phyloP scores from a whole-genome alignment of 768 basidiomycete genomes.

The Boletus coccyginus region DNA sequence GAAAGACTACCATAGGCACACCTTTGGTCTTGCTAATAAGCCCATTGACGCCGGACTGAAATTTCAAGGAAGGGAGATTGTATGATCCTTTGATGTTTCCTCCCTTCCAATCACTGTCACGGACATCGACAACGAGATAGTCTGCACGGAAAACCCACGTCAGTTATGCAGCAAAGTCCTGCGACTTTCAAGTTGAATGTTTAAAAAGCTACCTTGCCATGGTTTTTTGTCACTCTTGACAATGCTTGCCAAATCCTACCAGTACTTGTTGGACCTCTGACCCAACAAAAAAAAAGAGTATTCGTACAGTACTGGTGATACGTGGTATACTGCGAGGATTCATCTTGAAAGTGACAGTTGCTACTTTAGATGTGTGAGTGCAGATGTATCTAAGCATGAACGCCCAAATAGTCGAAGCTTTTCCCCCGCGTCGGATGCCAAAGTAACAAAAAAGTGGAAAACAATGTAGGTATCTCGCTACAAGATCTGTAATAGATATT shows the following conservation, averaged over 20 bases:
- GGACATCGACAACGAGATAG: conserved; percentile 78
- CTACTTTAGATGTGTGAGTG: conserved; percentile 1
- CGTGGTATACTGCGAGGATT: conserved; percentile 13
- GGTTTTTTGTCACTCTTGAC: conserved; percentile 64
- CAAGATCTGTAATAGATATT: conserved; percentile 9
- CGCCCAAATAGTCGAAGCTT: neutral
- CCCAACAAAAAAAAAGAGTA: neutral
- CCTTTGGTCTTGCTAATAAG: conserved; percentile 61
- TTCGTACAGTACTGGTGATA: conserved; percentile 22
- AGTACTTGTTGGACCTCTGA: conserved; percentile 11
- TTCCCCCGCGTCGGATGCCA: neutral
- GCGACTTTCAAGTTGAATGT: neutral
- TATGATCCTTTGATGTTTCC: conserved; percentile 71
- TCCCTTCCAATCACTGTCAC: conserved; percentile 77
- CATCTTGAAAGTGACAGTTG: conserved; percentile 14
- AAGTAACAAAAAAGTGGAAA: neutral
- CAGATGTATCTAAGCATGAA: conserved; percentile 6
- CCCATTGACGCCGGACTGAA: conserved; percentile 52
- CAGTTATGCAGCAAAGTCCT: neutral
- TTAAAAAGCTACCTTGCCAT: conserved; percentile 34
- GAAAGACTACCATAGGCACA: conserved; percentile 67
- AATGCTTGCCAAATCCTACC: conserved; percentile 64
- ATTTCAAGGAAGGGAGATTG: conserved; percentile 61
- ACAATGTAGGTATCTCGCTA: conserved; percentile 7
- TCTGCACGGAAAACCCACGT: conserved; percentile 34